These are phyloP conservation scores for Scortechinia acanthostroma DNA, from an alignment of 2,329 filamentous ascomycete genomes.

Conservation along the genomic window DNA sequence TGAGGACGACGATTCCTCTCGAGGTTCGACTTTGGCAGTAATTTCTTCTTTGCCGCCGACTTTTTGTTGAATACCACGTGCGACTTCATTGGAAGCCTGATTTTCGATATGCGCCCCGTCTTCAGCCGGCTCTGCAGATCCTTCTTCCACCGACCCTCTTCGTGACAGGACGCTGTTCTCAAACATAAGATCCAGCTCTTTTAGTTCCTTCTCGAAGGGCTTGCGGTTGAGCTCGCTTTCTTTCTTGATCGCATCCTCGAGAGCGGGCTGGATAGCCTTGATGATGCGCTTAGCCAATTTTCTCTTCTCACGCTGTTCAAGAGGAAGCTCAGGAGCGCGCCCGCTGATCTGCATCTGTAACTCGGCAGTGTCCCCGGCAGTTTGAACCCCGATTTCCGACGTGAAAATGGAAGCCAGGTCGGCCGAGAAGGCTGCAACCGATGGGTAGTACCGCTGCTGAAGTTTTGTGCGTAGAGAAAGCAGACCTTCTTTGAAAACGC, in stretches of 20 bases:
- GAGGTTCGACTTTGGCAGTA: neutral
- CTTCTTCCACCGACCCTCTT: constrained; percentile 30
- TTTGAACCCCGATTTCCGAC: constrained; percentile 1
- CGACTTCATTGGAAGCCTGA: too few relatives aligned
- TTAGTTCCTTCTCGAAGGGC: constrained; percentile 61
- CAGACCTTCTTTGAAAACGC: constrained; percentile 28
- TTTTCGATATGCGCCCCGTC: constrained; percentile 39
- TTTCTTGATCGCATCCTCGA: constrained; percentile 70
- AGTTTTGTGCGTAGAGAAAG: constrained; percentile 5
- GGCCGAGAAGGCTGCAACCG: neutral
- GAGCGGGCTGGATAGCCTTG: constrained; percentile 70
- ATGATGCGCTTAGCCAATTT: constrained; percentile 84
- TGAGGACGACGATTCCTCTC: neutral
- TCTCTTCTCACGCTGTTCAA: constrained; percentile 51
- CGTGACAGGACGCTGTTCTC: constrained; percentile 57
- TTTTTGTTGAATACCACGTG: neutral
- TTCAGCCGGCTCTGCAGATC: constrained; percentile 27
- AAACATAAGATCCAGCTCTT: constrained; percentile 68
- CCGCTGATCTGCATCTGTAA: constrained; percentile 18
- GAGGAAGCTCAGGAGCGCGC: constrained; percentile 13
- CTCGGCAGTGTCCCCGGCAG: constrained; percentile 19
- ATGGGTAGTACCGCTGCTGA: neutral
- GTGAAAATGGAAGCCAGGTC: constrained; percentile 1
- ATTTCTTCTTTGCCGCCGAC: neutral
- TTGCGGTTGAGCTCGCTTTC: constrained; percentile 76